These are phyloP conservation scores for Serendipita sp. DNA, from an alignment of 768 basidiomycete species.

Conservation along the genomic window DNA sequence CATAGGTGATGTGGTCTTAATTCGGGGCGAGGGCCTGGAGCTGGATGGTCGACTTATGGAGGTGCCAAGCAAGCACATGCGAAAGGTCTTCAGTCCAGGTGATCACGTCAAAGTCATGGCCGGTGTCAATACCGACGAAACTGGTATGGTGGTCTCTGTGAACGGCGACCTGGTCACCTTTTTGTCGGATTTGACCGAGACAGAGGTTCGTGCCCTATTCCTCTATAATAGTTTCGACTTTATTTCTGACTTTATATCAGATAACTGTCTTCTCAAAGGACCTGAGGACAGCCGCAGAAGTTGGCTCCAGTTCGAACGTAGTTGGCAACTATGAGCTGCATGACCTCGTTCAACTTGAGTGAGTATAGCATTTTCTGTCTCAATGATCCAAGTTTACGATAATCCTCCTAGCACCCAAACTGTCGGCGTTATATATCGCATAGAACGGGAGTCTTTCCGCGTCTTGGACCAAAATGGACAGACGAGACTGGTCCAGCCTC, in stretches of 20 bases:
- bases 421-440: slow-evolving; percentile 94
- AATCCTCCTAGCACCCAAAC: slow-evolving; percentile 55
- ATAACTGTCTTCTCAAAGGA: slow-evolving; percentile 97
- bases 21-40: slow-evolving; percentile 65
- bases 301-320: slow-evolving; percentile 77
- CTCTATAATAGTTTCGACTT: neutral
- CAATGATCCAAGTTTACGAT: slow-evolving; percentile 6
- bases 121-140: slow-evolving; percentile 87
- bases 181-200: slow-evolving; percentile 92
- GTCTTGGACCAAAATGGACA: slow-evolving; percentile 90
- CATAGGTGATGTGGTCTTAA: slow-evolving; percentile 66
- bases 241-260: slow-evolving; percentile 24
- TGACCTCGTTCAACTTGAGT: slow-evolving; percentile 95
- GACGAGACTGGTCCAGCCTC: slow-evolving; percentile 75
- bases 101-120: slow-evolving; percentile 98
- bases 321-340: slow-evolving; percentile 92
- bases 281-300: slow-evolving; percentile 90
- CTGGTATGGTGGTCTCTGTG: slow-evolving; percentile 86
- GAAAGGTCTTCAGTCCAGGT: slow-evolving; percentile 90
- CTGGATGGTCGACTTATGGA: slow-evolving; percentile 77
- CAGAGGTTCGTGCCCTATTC: slow-evolving; percentile 43
- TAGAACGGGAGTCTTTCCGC: slow-evolving; percentile 89
- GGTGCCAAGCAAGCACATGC: slow-evolving; percentile 69
- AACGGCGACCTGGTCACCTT: slow-evolving; percentile 86
- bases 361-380: slow-evolving; percentile 19